Evolutionary conservation across 148 eudicot species (phyloP), one percentile per base, ranked within the genome.

Genomic region (Linanthus parryae): DNA sequence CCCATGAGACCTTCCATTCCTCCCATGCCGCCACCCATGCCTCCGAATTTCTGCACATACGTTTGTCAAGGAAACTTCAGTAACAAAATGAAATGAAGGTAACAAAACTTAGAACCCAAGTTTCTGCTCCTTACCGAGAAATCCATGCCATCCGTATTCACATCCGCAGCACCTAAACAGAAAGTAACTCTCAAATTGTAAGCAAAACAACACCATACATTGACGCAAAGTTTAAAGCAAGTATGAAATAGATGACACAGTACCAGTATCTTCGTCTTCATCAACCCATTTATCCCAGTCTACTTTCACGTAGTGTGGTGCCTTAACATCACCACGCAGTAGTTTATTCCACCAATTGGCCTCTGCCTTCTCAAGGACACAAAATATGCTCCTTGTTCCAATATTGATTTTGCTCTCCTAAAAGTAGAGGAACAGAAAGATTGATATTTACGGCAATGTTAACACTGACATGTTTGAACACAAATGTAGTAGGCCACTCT

Each of bases 201-300:
- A 11, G 43, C 15, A 14, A 22, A 50, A 50, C 17, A 14, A 39
- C 9, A 29, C 16, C 47, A 48, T 29, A 29, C 8, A 7, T 28
- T 20, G 16, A 48, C 8, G 22, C 36, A 23, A 30, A 34, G 22
- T 25, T 54, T 15, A 17, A 34, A 35, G 12, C 1, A 47, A 46
- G 16, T 12, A 14, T 18, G 2, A 35, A 24, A 11, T 12, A 16
- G 28, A 7, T 7, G 25, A 22, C 40, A 54, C 16, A 63, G 48
- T 61, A 70, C 64, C 74, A 46, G 63, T 60, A 43, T 84, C 96
- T 17, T 92, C 98, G 67, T 92, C 98, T 77, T 87, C 96, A 81
- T 92, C 98, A 20, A 61, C 88, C 98, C 98, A 92, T 51, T 87
- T 92, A 60, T 92, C 98, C 98, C 98, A 92, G 37, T 92, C 98